phyloP scores from a whole-genome alignment of 2,329 filamentous ascomycete species.

The Xylaria polymorpha region DNA sequence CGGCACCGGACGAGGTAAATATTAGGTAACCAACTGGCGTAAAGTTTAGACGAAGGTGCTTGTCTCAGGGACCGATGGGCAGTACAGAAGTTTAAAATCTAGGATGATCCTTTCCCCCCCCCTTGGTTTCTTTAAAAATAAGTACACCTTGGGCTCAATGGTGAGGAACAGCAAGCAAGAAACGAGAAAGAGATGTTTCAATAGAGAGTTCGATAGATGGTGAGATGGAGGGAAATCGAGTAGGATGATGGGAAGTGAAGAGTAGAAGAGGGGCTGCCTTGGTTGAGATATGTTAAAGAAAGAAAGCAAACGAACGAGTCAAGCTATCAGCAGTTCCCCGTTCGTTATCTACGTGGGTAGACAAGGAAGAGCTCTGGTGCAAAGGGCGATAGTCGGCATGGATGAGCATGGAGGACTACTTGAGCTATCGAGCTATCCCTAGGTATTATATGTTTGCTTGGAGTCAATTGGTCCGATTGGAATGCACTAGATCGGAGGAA shows the following conservation, averaged over 20 bases:
- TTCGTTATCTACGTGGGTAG: conserved; percentile 13
- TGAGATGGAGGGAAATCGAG: background rate
- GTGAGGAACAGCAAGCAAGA: background rate
- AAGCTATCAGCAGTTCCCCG: background rate
- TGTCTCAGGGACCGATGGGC: background rate
- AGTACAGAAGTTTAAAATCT: conserved; percentile 9
- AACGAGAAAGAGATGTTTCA: background rate
- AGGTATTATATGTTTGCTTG: conserved; percentile 15
- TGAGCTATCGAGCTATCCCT: conserved; percentile 4
- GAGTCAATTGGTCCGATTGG: conserved; percentile 27
- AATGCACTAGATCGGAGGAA: conserved; percentile 21
- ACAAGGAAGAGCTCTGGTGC: conserved; percentile 17
- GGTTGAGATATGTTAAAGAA: background rate
- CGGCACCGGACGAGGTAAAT: conserved; percentile 14
- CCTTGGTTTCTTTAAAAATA: background rate
- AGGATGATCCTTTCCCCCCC: background rate
- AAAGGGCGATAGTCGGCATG: conserved; percentile 12
- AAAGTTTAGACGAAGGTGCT: conserved; percentile 19
- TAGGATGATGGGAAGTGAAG: background rate
- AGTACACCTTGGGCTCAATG: background rate
- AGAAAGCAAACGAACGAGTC: conserved; percentile 10
- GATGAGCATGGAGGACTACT: background rate
- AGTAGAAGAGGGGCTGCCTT: conserved; percentile 1
- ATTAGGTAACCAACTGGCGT: conserved; percentile 17
- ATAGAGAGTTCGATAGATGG: background rate